Conservation (phyloP, 331 rosid species). For the Arachis monticola region DNA sequence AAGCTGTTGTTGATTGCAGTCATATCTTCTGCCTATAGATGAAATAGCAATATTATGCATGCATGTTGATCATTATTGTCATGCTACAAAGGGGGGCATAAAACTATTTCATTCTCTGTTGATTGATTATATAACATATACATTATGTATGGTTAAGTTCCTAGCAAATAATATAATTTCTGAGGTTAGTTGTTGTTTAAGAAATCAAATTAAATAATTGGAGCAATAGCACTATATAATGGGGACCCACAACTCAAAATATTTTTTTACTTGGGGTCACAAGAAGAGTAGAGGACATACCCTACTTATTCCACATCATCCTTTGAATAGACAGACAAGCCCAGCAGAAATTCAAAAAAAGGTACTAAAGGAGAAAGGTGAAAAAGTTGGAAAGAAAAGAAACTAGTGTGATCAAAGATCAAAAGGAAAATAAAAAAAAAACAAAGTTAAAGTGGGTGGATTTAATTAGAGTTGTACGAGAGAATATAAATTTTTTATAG, state of each 20-base stretch:
- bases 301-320: conserved; percentile 51
- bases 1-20: conserved; percentile 37
- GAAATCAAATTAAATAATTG: not conserved
- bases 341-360: conserved; percentile 71
- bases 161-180: conserved; percentile 31
- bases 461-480: too few relatives aligned
- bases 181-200: not conserved
- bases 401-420: conserved; percentile 44
- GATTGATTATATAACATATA: conserved; percentile 11
- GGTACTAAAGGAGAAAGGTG: conserved; percentile 48
- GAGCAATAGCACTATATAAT: conserved; percentile 1
- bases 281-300: conserved; percentile 28
- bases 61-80: conserved; percentile 37
- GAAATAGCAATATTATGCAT: conserved; percentile 41
- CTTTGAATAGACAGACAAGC: conserved; percentile 79
- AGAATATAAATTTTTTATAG: too few relatives aligned
- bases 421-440: not conserved
- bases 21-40: conserved; percentile 32
- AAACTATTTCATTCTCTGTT: conserved; percentile 32
- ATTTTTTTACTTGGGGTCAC: conserved; percentile 29
- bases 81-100: conserved; percentile 30
- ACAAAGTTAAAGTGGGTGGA: not conserved
- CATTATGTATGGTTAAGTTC: conserved; percentile 6
- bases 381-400: conserved; percentile 49
- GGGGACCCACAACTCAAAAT: conserved; percentile 46